These are phyloP conservation scores for Paramecium primaurelia DNA, from an alignment of 73 alveolate species.

Conservation along the genomic window DNA sequence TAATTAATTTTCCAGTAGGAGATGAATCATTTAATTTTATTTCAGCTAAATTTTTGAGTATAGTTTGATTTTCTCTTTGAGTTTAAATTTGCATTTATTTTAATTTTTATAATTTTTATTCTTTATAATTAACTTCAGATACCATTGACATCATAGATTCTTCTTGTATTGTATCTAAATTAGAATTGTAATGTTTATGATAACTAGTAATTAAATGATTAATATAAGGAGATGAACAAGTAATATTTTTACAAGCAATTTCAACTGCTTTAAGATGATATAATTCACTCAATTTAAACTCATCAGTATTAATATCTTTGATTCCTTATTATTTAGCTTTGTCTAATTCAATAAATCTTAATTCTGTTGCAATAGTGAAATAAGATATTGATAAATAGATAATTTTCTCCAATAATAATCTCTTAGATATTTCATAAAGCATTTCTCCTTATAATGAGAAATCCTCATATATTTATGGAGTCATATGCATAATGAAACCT, in stretches of 20 bases:
- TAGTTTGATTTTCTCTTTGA: neutral
- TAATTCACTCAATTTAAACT: conserved; percentile 50
- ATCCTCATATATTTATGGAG: conserved; percentile 38
- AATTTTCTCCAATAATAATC: conserved; percentile 44
- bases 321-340: conserved; percentile 43
- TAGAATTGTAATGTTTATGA: conserved; percentile 57
- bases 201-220: conserved; percentile 56
- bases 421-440: conserved; percentile 53
- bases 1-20: conserved; percentile 17
- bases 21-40: conserved; percentile 23
- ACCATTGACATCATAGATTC: conserved; percentile 16
- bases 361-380: conserved; percentile 60
- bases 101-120: neutral
- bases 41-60: neutral
- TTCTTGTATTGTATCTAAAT: conserved; percentile 40
- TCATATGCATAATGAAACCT: conserved; percentile 63
- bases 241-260: conserved; percentile 53
- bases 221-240: conserved; percentile 55
- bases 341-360: conserved; percentile 55
- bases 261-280: conserved; percentile 60
- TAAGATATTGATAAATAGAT: conserved; percentile 54
- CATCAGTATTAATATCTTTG: conserved; percentile 49
- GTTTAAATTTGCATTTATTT: neutral
- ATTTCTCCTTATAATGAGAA: conserved; percentile 51
- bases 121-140: conserved; percentile 32